Base-by-base conservation (phyloP, 1,139 yeast species). In the Hansenula lynferdii region DNA sequence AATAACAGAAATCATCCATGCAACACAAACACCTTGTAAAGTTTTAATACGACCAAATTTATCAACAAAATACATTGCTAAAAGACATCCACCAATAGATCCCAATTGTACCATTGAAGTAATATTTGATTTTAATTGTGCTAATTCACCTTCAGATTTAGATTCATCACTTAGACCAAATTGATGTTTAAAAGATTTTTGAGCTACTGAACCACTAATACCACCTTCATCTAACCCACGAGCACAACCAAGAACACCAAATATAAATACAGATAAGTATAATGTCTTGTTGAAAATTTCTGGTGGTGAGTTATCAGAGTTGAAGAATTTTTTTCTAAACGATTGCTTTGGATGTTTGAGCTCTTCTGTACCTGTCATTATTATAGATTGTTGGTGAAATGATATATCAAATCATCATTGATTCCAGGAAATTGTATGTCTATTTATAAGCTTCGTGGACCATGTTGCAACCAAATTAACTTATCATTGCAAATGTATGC, bases 41-140 rank as follows among this genome's bases (percentile, higher is more conserved):
- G 80, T 64, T 45, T 77, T 60, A 36, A 75, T 64, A 46, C 85
- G 64, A 6, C 85, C 85, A 27, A 78, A 56, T 33, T 60, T 63
- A 53, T 79, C 85, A 29, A 70, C 75, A 4, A 74, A 53, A 43
- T 61, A 67, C 53, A 69, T 63, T 4, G 82, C 78, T 26, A 76
- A 42, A 11, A 77, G 40, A 17, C 77, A 65, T 19, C 85, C 85
- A 29, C 72, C 80, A 42, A 77, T 70, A 21, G 78, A 70, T 3
- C 84, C 84, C 33, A 78, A 56, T 50, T 75, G 80, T 5, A 77
- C 84, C 82, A 78, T 77, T 8, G 81, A 65, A 3, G 77, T 71
- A 48, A 77, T 75, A 50, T 75, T 77, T 8, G 81, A 75, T 45
- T 67, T 70, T 46, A 69, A 53, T 43, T 71, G 63, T 12, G 80